These are phyloP conservation scores for Magnusiomyces magnusii DNA, from an alignment of 1,139 yeast species.

Conservation along the genomic window DNA sequence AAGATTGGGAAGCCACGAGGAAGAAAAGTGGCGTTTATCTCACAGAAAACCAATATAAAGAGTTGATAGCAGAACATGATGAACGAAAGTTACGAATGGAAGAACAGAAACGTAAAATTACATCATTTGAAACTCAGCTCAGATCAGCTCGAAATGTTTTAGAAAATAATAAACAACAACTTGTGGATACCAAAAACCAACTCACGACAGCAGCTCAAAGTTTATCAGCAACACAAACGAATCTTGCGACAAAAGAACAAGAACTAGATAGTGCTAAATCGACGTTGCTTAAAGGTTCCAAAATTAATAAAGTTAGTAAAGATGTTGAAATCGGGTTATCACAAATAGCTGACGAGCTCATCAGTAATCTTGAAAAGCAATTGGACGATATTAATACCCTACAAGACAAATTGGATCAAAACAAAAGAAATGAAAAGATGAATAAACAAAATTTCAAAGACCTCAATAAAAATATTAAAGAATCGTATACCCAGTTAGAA, in stretches of 20 bases:
- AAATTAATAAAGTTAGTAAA: not conserved
- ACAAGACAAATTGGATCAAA: slow-evolving; percentile 23
- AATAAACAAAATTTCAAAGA: slow-evolving; percentile 18
- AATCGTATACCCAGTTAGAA: slow-evolving; percentile 16
- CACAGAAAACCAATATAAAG: slow-evolving; percentile 45
- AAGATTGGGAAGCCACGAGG: slow-evolving; percentile 55
- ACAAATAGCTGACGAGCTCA: slow-evolving; percentile 27
- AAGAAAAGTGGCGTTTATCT: slow-evolving; percentile 60
- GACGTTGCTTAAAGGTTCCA: slow-evolving; percentile 4
- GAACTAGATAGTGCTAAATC: slow-evolving; percentile 21
- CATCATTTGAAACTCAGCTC: slow-evolving; percentile 41
- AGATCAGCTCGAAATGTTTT: slow-evolving; percentile 29
- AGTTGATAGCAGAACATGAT: slow-evolving; percentile 24
- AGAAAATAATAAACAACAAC: slow-evolving; percentile 26
- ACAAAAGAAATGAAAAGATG: slow-evolving; percentile 17
- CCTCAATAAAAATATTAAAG: slow-evolving; percentile 13
- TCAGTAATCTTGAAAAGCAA: slow-evolving; percentile 27
- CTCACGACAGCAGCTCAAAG: slow-evolving; percentile 22
- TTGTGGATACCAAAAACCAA: slow-evolving; percentile 25
- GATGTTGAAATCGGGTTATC: slow-evolving; percentile 5
- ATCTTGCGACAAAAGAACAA: slow-evolving; percentile 20
- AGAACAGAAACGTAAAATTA: slow-evolving; percentile 41
- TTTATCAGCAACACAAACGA: slow-evolving; percentile 17
- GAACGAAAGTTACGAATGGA: slow-evolving; percentile 28
- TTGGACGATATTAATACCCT: slow-evolving; percentile 24